Base-by-base conservation (phyloP, 352 stramenopile species). In the Pythium vanterpoolii region DNA sequence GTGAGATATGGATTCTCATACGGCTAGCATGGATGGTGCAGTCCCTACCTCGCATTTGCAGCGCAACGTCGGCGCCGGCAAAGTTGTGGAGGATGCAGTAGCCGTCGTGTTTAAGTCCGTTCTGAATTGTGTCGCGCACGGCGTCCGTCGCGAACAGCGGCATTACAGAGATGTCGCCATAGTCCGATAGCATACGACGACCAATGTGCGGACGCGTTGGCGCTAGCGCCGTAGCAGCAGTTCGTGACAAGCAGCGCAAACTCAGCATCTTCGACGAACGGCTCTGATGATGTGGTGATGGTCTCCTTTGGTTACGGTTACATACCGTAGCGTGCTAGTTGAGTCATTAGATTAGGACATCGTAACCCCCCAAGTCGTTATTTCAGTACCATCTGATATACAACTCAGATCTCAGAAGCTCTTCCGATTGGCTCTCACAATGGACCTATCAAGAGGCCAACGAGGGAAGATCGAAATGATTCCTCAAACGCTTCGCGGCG, bases 81-180 rank as follows among this genome's bases (percentile, higher is more conserved):
- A 83, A 83, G 55, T 54, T 56, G 4, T 70, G 42, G 49, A 83
- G 60, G 33, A 83, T 65, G 53, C 68, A 75, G 46, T 71, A 83
- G 34, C 73, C 73, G 13, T 83, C 60, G 43, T 62, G 47, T 27
- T 66, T 61, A 24, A 83, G 69, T 5, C 71, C 71, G 31, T 76
- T 55, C 40, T 73, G 56, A 60, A 83, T 77, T 13, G 47, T 56
- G 47, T 76, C 63, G 38, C 69, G 71, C 62, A 77, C 71, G 1
- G 69, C 30, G 34, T 73, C 65, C 1, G 42, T 43, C 6, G 68
- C 62, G 33, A 83, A 83, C 16, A 83, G 66, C 64, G 73, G 73
- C 51, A 83, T 65, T 14, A 83, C 60, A 11, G 57, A 60, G 66
- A 79, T 74, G 49, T 77, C 73, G 33, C 54, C 56, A 34, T 61